Base-by-base conservation (phyloP, 2,329 filamentous ascomycete genomes). In the Fusarium nelsonii region DNA sequence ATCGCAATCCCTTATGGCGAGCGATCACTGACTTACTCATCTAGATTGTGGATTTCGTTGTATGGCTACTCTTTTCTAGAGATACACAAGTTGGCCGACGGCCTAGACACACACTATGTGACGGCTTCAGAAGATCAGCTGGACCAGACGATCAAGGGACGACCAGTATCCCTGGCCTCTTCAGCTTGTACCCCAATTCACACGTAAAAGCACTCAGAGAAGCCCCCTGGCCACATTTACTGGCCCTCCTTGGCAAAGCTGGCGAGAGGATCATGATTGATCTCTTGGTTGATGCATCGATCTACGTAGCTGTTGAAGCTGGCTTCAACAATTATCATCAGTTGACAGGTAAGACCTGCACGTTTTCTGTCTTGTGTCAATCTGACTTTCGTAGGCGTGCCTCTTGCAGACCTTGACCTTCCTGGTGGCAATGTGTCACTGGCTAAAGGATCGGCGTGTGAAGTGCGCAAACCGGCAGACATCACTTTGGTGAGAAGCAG, bases 401-500 rank as follows among this genome's bases (percentile, higher is more conserved):
- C 87, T 3, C 73, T 90, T 40, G 84, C 81, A 20, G 86, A 88
- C 32, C 58, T 82, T 34, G 76, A 81, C 39, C 54, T 71, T 58
- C 78, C 58, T 58, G 69, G 53, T 45, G 64, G 62, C 16, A 54
- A 48, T 34, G 45, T 56, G 20, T 65, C 60, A 4, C 40, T 65
- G 8, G 28, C 15, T 16, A 58, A 58, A 14, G 48, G 36, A 14
- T 50, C 40, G 14, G 8, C 14, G 4, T 39, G 23, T 18, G 44
- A 39, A 33, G 46, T 41, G 10, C 70, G 76, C 26, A 75, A 79
- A 16, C 82, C 84, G 11, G 86, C 86, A 40, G 86, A 88, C 16
- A 93, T 98, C 59, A 81, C 83, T 2, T 91, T 99, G 73, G 88
- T 94, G 46, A 90, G 94, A 63, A 93, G 88, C 74, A 89, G 93